phyloP scores from a whole-genome alignment of 345 rosid species.

The Jatropha curcas region DNA sequence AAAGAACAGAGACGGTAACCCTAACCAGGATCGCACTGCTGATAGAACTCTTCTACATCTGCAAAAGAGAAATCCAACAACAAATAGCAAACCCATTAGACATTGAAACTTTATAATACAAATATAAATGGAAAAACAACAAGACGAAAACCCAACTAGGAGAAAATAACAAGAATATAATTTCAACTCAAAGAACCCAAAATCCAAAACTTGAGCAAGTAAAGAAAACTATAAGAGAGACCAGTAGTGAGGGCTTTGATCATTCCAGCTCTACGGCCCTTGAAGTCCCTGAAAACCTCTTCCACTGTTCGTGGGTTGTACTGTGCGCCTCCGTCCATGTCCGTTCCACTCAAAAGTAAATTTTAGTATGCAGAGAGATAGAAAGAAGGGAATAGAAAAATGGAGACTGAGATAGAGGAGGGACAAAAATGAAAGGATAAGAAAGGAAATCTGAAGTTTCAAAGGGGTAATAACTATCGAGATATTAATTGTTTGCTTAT shows the following conservation, averaged over 20 bases:
- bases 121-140: neutral
- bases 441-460: conserved; percentile 4
- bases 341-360: conserved; percentile 20
- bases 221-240: conserved; percentile 16
- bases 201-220: neutral
- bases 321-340: conserved; percentile 61
- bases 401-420: conserved; percentile 9
- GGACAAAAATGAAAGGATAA: neutral
- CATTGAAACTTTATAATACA: neutral
- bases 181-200: neutral
- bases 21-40: conserved; percentile 88
- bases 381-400: conserved; percentile 5
- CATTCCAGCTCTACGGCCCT: conserved; percentile 74
- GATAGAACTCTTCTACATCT: conserved; percentile 69
- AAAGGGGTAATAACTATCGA: neutral
- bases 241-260: conserved; percentile 75
- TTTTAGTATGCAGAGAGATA: neutral
- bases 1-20: conserved; percentile 14
- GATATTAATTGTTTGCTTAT: neutral
- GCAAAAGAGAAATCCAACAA: conserved; percentile 21
- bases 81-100: neutral
- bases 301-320: conserved; percentile 70
- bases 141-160: neutral
- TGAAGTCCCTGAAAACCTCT: conserved; percentile 78
- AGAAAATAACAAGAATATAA: neutral